Evolutionary conservation across 1,284 basidiomycete genomes (phyloP), one percentile per base, ranked within the genome.

Genomic region (Thelephora terrestris): DNA sequence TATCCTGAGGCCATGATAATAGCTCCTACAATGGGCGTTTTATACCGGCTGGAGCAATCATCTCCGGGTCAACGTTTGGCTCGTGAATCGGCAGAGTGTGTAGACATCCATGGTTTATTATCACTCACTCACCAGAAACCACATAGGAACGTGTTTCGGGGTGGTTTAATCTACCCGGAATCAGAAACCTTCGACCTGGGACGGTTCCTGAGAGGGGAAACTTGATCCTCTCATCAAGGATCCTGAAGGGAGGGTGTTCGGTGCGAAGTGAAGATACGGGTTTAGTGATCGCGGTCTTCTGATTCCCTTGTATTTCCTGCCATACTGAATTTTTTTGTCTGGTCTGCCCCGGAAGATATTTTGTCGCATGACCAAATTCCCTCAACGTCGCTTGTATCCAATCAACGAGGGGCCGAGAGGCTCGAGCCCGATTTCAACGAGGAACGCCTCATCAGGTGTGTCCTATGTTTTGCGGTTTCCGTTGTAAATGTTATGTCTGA

Each of bases 51-150:
- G 52, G 57, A 18, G 51, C 58, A 12, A 56, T 57, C 46, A 45
- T 61, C 21, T 53, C 59, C 9, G 50, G 55, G 4, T n/a, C n/a
- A 61, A 61, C 47, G 52, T 61, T 25, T 61, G 60, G 60, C 59
- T 25, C 9, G 56, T 37, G 32, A 10, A 42, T 14, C 14, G 7
- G 4, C 17, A 17, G 14, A n/a, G 38, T 24, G 14, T 46, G 17
- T 47, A 20, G 1, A 12, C 25, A 14, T 20, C 10, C 38, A 9
- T 5, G 7, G 20, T n/a, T n/a, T n/a, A 42, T 12, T 12, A n/a
- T n/a, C n/a, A 4, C n/a, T 42, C 16, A 29, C 37, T 43, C 29
- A 50, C 6, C n/a, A 23, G 16, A 10, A 17, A 14, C 18, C 14
- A n/a, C n/a, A n/a, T 24, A 61, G 57, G 58, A 53, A 52, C 40